Evolutionary conservation across 2,329 filamentous ascomycete species (phyloP), one percentile per base, ranked within the genome.

Genomic region (Escovopsis sp.): DNA sequence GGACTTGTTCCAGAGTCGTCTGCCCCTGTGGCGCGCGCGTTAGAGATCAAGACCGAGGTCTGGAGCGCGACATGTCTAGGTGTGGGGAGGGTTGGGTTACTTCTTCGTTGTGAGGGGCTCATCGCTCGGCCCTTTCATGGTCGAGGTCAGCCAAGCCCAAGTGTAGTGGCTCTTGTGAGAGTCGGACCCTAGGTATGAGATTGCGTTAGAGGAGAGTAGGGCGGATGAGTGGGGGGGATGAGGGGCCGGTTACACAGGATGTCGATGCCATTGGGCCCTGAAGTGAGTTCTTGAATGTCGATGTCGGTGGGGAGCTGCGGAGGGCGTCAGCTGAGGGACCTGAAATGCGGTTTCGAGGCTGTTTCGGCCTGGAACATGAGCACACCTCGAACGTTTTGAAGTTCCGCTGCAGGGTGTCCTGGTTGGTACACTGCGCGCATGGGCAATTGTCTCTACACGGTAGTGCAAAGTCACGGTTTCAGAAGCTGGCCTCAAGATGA

Each of bases 101-200:
- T 39, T 33, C 16, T 44, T 32, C 10, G 37, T 40, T 12, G 20
- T 41, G 45, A 44, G 60, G 48, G 27, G 56, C 48, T 37, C 55
- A 51, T 14, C 62, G 52, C 52, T 76, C 69, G 25, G 11, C 5
- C 37, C 37, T 13, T 39, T 36, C 8, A 49, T 30, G 5, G 44
- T 45, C 9, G 47, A 40, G 25, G 39, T 40, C 59, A 59, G 43
- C 65, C 51, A 43, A 84, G 64, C 65, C 68, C 72, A 79, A 1
- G 67, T 56, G 54, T 87, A 93, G 20, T 66, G 59, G 59, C 83
- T 87, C 36, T 66, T 54, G 57, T 94, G 87, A 1, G 67, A 68
- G 54, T 83, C 79, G 45, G 71, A 70, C 80, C 81, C 81, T 84
- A n/a, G 12, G 6, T 4, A 20, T 6, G 20, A 20, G 16, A 1